phyloP scores from a whole-genome alignment of 1,284 basidiomycete species.

The Taiwanofungus camphoratus region DNA sequence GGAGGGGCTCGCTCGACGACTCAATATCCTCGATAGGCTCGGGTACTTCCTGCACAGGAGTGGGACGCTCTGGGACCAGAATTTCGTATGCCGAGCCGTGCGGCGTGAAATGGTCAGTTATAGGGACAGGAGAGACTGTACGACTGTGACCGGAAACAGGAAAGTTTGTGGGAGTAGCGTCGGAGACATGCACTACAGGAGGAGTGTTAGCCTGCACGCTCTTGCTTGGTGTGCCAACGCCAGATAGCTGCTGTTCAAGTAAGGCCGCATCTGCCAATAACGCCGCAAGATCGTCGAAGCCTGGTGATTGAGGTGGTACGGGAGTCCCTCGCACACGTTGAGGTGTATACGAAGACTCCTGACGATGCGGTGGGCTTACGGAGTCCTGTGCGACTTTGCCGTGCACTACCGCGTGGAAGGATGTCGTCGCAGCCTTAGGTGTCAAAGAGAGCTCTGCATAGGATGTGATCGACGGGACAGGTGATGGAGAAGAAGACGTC shows the following conservation, averaged over 20 bases:
- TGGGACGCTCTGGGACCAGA: not conserved
- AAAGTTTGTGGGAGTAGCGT: not conserved
- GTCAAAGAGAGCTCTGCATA: constrained; percentile 19
- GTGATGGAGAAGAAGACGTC: constrained; percentile 1
- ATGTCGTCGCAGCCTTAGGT: constrained; percentile 15
- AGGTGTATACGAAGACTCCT: not conserved
- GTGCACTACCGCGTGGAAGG: constrained; percentile 29
- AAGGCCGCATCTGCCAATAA: constrained; percentile 25
- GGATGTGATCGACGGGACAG: constrained; percentile 3
- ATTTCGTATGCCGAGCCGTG: not conserved
- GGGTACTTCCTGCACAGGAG: constrained; percentile 14
- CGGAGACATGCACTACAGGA: too few relatives aligned
- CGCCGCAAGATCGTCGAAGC: constrained; percentile 23
- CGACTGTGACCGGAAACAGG: too few relatives aligned
- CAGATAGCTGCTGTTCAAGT: constrained; percentile 24
- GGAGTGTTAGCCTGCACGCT: constrained; percentile 3
- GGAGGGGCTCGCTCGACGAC: constrained; percentile 2
- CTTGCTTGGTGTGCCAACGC: constrained; percentile 17
- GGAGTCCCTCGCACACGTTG: not conserved
- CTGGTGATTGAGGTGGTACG: constrained; percentile 8
- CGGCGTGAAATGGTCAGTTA: constrained; percentile 1
- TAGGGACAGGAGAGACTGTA: constrained; percentile 4
- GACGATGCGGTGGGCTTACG: not conserved
- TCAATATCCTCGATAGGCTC: constrained; percentile 12
- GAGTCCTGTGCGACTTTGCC: constrained; percentile 18